phyloP scores from a whole-genome alignment of 208 protist genomes.

The Trypanosoma scelopori region DNA sequence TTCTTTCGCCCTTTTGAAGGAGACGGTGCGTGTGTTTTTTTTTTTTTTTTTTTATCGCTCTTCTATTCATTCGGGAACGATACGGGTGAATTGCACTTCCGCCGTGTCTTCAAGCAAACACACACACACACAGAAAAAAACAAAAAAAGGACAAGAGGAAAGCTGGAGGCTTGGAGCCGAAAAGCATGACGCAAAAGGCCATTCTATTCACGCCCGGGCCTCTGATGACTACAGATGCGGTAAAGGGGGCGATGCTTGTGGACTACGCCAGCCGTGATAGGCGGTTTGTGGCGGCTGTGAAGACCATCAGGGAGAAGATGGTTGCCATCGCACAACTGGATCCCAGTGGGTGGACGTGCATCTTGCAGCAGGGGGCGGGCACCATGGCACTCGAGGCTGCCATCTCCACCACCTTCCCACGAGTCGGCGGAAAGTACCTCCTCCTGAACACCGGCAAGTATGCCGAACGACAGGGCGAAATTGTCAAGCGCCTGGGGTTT shows the following conservation, averaged over 20 bases:
- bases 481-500: slow-evolving; percentile 62
- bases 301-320: slow-evolving; percentile 57
- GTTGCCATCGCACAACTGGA: slow-evolving; percentile 50
- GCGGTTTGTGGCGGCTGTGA: slow-evolving; percentile 74
- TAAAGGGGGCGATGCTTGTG: slow-evolving; percentile 76
- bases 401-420: slow-evolving; percentile 67
- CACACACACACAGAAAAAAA: too few relatives aligned
- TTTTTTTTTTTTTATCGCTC: slow-evolving; percentile 26
- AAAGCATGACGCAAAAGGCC: slow-evolving; percentile 21
- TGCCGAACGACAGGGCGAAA: slow-evolving; percentile 69
- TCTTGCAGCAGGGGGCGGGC: slow-evolving; percentile 77
- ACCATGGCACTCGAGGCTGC: slow-evolving; percentile 86
- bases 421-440: slow-evolving; percentile 58
- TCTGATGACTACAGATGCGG: slow-evolving; percentile 66
- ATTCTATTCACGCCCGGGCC: slow-evolving; percentile 90
- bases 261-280: slow-evolving; percentile 84
- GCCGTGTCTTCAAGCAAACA: neutral
- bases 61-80: slow-evolving; percentile 8
- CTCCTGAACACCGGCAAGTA: slow-evolving; percentile 87
- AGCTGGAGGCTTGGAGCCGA: neutral
- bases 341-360: slow-evolving; percentile 57
- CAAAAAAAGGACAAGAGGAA: too few relatives aligned
- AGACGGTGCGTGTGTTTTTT: neutral
- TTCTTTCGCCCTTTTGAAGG: neutral
- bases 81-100: neutral